Conservation (phyloP, 2,329 filamentous ascomycete species). For the Nemania abortiva region DNA sequence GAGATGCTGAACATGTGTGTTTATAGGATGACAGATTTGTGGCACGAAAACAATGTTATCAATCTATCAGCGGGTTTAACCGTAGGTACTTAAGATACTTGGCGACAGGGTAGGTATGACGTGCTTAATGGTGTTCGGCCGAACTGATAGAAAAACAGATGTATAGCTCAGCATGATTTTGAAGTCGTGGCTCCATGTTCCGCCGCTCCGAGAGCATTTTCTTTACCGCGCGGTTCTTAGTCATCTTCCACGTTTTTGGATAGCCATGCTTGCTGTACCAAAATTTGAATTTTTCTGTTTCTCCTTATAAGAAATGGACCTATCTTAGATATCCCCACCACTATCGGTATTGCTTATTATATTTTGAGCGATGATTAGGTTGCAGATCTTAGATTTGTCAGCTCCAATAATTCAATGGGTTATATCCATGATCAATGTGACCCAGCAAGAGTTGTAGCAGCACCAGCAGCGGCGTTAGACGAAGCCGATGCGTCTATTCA, state of each 20-base stretch:
- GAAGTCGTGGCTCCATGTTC: too few relatives aligned
- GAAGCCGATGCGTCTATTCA: not conserved
- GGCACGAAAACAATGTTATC: too few relatives aligned
- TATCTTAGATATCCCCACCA: not conserved
- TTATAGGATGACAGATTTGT: too few relatives aligned
- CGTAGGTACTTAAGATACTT: too few relatives aligned
- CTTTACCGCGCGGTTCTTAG: slow-evolving; percentile 32
- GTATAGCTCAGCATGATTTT: too few relatives aligned
- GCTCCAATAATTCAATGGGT: not conserved
- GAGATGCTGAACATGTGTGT: too few relatives aligned
- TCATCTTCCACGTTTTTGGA: not conserved
- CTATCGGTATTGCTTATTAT: not conserved
- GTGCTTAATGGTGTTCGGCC: too few relatives aligned
- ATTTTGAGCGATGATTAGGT: not conserved
- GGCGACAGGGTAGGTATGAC: too few relatives aligned
- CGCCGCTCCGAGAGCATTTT: not conserved
- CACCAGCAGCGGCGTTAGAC: not conserved
- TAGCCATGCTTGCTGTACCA: not conserved
- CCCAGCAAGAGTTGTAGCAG: not conserved
- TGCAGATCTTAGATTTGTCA: slow-evolving; percentile 29
- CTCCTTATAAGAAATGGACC: not conserved
- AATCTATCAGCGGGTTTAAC: too few relatives aligned
- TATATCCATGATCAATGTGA: slow-evolving; percentile 1
- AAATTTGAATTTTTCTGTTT: not conserved
- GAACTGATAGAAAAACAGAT: too few relatives aligned